Percentiles rank a stretch among this genome's conserved stretches.
phyloP scores from a whole-genome alignment of 768 basidiomycete species.

The Leucocoprinus sp. region DNA sequence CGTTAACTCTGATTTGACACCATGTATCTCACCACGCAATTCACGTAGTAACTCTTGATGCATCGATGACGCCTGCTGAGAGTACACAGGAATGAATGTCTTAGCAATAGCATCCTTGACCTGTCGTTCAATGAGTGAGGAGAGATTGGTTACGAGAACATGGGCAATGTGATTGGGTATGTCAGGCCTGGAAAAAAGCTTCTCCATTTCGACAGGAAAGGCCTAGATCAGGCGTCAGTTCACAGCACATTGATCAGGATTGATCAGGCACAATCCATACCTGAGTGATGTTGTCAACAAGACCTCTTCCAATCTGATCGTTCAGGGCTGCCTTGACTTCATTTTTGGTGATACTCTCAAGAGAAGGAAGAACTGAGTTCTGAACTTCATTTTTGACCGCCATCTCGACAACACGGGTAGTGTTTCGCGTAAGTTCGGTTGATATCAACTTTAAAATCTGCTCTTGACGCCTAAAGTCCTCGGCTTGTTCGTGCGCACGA shows the following conservation, averaged over 20 bases:
- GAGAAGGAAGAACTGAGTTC: conserved; percentile 71
- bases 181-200: conserved; percentile 66
- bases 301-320: conserved; percentile 66
- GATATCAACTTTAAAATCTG: conserved; percentile 86
- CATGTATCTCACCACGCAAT: conserved; percentile 65
- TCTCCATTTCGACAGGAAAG: conserved; percentile 73
- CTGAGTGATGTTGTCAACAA: conserved; percentile 66
- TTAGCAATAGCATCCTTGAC: conserved; percentile 74
- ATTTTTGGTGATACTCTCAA: conserved; percentile 73
- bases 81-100: conserved; percentile 67
- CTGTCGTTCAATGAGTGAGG: conserved; percentile 71
- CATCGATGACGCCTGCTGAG: conserved; percentile 64
- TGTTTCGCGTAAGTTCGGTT: conserved; percentile 79
- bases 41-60: conserved; percentile 77
- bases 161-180: conserved; percentile 72
- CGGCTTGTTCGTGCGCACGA: conserved; percentile 66
- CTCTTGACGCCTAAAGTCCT: conserved; percentile 80
- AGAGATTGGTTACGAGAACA: conserved; percentile 61
- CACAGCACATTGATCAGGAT: neutral
- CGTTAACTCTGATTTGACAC: conserved; percentile 71
- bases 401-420: conserved; percentile 82
- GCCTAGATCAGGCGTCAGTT: conserved; percentile 34
- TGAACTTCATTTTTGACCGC: conserved; percentile 83
- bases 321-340: conserved; percentile 76
- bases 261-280: conserved; percentile 36